Conservation (phyloP, 805 yeast species). For the Kodamaea jinghongensis region DNA sequence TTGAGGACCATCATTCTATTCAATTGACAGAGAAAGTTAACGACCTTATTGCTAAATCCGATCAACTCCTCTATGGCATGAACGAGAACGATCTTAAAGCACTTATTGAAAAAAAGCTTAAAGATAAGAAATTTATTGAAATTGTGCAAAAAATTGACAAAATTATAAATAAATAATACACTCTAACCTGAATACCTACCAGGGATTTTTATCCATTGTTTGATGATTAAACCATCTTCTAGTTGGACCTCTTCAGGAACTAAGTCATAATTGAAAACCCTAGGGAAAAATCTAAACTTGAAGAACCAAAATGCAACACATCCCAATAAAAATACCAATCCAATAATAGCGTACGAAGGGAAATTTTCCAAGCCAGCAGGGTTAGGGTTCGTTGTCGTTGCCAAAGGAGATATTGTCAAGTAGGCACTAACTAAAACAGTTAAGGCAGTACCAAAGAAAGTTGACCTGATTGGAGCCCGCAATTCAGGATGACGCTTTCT, state of each 20-base stretch:
- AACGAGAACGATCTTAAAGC: background rate
- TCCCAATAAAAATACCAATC: constrained; percentile 37
- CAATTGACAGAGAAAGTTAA: too few species aligned
- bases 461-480: constrained; percentile 51
- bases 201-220: constrained; percentile 49
- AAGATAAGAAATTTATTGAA: constrained; percentile 14
- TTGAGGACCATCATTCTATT: too few species aligned
- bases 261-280: constrained; percentile 44
- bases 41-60: too few species aligned
- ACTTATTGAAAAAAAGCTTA: constrained; percentile 7
- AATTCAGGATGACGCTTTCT: constrained; percentile 48
- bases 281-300: constrained; percentile 50
- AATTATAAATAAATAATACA: constrained; percentile 10
- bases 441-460: constrained; percentile 45
- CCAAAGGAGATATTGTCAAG: constrained; percentile 50
- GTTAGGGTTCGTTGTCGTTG: constrained; percentile 34
- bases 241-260: constrained; percentile 38
- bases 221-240: constrained; percentile 58
- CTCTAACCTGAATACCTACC: constrained; percentile 4
- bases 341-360: constrained; percentile 50
- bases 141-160: constrained; percentile 18
- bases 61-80: background rate
- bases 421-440: constrained; percentile 47
- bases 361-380: constrained; percentile 40
- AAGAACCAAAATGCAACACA: constrained; percentile 57